Evolutionary conservation across 2,329 filamentous ascomycete genomes (phyloP), one percentile per base, ranked within the genome.

Genomic region (Aspergillus arachidicola): DNA sequence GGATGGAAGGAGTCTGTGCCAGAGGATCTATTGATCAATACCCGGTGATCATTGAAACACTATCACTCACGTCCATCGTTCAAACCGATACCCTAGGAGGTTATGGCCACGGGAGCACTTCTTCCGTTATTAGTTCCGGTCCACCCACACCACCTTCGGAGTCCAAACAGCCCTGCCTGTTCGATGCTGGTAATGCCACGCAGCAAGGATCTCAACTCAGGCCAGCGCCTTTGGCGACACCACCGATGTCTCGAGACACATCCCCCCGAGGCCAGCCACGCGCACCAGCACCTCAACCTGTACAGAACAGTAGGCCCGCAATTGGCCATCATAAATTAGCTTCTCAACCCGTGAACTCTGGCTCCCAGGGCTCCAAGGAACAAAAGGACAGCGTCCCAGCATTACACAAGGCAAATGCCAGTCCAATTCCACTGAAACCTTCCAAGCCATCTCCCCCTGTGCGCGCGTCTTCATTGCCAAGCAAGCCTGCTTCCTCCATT

Each of bases 1-100:
- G 74, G 23, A 38, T 73, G 21, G 74, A 78, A 60, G 75, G 75
- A n/a, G 71, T 72, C 21, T 66, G 72, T 58, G 67, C 61, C 60
- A 72, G 78, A 66, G 81, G 81, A 50, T 73, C 76, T 48, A 70
- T 82, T 64, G 79, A 82, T 65, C 81, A 83, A 65, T 75, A 75
- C 60, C 81, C 81, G 6, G 72, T 83, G 50, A 75, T 83, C 53
- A 62, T 80, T 34, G 48, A 59, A 68, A 77, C 56, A 60, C 66
- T 19, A 59, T 69, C 41, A 64, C 66, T 41, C 62, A 62, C 57
- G 65, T 11, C 55, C 60, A 66, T 59, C 32, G 41, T 69, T 57
- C 59, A 55, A 26, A 19, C 12, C 68, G 58, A 64, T 57, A 50
- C 60, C 58, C 69, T 59, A 59, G 71, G 62, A 57, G 64, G 62